Evolutionary conservation across 2,329 filamentous ascomycete species (phyloP), one percentile per base, ranked within the genome.

Genomic region (Peltaster fructicola): DNA sequence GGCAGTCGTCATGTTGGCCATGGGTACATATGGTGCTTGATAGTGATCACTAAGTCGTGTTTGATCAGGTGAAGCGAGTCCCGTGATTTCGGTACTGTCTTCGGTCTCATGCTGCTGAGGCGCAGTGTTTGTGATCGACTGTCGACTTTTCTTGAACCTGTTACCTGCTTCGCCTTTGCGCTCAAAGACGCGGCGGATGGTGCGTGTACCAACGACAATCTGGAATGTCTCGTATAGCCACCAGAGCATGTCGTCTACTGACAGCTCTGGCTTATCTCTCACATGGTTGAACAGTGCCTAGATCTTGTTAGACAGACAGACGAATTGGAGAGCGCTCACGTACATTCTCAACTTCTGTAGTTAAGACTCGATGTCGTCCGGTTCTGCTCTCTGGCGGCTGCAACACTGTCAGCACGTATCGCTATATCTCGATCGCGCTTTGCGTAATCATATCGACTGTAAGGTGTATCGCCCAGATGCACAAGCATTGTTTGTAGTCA

Each of bases 221-320:
- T 46, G 39, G 30, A 48, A 42, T 2, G 35, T 40, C 20, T 50
- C 45, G 36, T 49, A 48, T 6, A 50, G 32, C 45, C 46, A 50
- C 47, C 47, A 50, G 7, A 49, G 37, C 45, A 50, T 50, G 28
- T 50, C 46, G 24, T 50, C 47, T 22, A 49, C 45, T 7, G 43
- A 43, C 36, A 47, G 36, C 16, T 46, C 43, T 24, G 44, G 45
- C 23, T 48, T 45, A 19, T 39, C 34, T 17, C 42, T 42, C 13
- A 46, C 42, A 38, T 48, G 39, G 23, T 47, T 41, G 35, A 47
- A 45, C 10, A 50, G 39, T 20, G 41, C 41, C 38, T 43, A 26
- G 3, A 12, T 12, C 7, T n/a, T 12, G 14, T 4, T 7, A 6
- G 14, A 10, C 9, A 6, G 13, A n/a, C n/a, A n/a, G n/a, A n/a